A percentile compares a stretch with the other conserved stretches of the same genome.
Conservation (phyloP, 495 filamentous ascomycete species). For the Platismatia glauca region DNA sequence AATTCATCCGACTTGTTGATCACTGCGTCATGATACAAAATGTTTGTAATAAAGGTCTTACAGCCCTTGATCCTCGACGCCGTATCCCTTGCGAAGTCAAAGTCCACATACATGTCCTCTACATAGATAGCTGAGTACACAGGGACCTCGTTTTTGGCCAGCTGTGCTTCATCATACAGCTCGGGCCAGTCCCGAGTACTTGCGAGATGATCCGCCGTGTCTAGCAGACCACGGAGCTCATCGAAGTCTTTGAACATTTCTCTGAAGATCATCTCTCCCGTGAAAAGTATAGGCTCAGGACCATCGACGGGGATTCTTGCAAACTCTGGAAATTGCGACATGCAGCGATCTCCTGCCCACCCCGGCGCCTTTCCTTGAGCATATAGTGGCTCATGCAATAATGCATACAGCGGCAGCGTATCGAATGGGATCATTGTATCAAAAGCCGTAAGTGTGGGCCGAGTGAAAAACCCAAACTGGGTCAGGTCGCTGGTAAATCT, state of each 20-base stretch:
- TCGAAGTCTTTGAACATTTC: constrained; percentile 70
- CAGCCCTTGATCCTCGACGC: constrained; percentile 65
- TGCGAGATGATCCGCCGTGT: constrained; percentile 64
- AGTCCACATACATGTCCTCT: constrained; percentile 94
- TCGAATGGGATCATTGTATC: constrained; percentile 62
- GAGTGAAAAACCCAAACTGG: constrained; percentile 61
- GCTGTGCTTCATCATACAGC: constrained; percentile 65
- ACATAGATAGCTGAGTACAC: constrained; percentile 79
- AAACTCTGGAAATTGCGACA: constrained; percentile 37
- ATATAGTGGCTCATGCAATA: constrained; percentile 82
- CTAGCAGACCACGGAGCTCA: constrained; percentile 55
- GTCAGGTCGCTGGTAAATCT: constrained; percentile 60
- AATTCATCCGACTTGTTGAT: constrained; percentile 64
- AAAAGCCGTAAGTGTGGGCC: constrained; percentile 56
- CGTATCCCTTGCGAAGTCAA: constrained; percentile 60
- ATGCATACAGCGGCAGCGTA: constrained; percentile 66
- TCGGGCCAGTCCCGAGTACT: constrained; percentile 55
- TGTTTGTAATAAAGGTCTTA: constrained; percentile 77
- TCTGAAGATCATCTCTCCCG: constrained; percentile 85
- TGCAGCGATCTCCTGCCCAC: constrained; percentile 55
- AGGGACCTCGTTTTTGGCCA: constrained; percentile 72
- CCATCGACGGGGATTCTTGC: constrained; percentile 26
- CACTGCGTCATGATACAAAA: constrained; percentile 77
- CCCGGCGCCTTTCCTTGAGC: constrained; percentile 48
- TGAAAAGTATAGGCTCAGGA: constrained; percentile 63